Percentiles rank a stretch among this genome's conserved stretches.
Conservation (phyloP, 129 eudicot species). For the Flaveria sonorensis region DNA sequence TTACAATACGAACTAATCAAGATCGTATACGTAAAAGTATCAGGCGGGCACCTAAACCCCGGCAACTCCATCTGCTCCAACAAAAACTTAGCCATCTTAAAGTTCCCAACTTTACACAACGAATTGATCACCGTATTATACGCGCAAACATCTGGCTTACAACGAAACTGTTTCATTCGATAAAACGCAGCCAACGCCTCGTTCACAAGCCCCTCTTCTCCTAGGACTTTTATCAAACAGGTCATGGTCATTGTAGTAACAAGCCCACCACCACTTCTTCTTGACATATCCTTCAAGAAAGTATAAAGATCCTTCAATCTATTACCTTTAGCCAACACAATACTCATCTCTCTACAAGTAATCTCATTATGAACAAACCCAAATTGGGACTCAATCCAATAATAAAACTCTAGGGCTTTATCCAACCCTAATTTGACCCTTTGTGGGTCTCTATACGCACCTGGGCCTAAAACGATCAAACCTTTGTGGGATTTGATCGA, state of each 20-base stretch:
- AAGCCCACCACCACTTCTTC: constrained; percentile 41
- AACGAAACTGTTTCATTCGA: constrained; percentile 82
- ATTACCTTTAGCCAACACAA: constrained; percentile 65
- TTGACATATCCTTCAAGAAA: constrained; percentile 73
- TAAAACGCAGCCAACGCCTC: constrained; percentile 72
- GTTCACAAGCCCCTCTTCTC: constrained; percentile 75
- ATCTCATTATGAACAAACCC: constrained; percentile 67
- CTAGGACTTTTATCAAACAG: constrained; percentile 81
- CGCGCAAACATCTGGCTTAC: constrained; percentile 79
- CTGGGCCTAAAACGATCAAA: constrained; percentile 66
- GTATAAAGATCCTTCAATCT: constrained; percentile 58
- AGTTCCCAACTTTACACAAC: constrained; percentile 80
- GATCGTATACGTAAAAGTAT: constrained; percentile 74
- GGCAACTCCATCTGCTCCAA: constrained; percentile 92
- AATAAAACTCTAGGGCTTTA: constrained; percentile 67
- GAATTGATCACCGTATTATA: constrained; percentile 68
- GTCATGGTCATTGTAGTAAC: constrained; percentile 71
- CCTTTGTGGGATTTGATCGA: constrained; percentile 41
- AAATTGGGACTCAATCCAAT: constrained; percentile 68
- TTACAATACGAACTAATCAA: constrained; percentile 82
- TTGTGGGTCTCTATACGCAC: constrained; percentile 64
- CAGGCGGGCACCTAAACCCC: constrained; percentile 83
- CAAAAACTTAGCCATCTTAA: constrained; percentile 73
- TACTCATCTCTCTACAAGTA: constrained; percentile 81
- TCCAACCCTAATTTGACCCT: constrained; percentile 51